These are phyloP conservation scores for Wickerhamiella azymoides DNA, from an alignment of 805 yeast species.

Conservation along the genomic window DNA sequence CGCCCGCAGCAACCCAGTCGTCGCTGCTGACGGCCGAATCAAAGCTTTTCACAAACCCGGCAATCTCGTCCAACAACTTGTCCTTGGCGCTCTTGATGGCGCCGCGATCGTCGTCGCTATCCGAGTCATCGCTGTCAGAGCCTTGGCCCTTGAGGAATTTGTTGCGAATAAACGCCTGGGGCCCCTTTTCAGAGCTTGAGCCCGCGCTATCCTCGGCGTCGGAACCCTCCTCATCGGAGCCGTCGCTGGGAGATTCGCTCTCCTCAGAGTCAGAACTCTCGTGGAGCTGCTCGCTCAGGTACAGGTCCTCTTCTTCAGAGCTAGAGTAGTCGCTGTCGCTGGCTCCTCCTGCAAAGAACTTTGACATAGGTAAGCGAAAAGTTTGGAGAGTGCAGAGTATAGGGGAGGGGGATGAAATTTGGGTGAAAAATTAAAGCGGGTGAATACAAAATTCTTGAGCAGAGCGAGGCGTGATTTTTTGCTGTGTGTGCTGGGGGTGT, in stretches of 20 bases:
- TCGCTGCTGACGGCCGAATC: constrained; percentile 53
- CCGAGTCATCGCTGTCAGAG: constrained; percentile 35
- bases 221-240: constrained; percentile 25
- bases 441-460: no score
- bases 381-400: neutral
- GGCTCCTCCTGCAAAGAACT: constrained; percentile 60
- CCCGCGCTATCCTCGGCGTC: constrained; percentile 36
- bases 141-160: constrained; percentile 26
- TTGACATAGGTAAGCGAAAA: constrained; percentile 45
- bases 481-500: no score
- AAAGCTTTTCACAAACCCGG: constrained; percentile 47
- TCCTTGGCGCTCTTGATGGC: constrained; percentile 91
- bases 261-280: constrained; percentile 27
- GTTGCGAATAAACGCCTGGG: constrained; percentile 23
- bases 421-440: neutral
- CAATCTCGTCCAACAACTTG: constrained; percentile 79
- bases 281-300: constrained; percentile 27
- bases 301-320: constrained; percentile 45
- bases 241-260: constrained; percentile 27
- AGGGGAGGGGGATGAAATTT: neutral
- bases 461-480: no score
- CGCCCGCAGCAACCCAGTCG: constrained; percentile 65
- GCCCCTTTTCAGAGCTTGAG: constrained; percentile 17
- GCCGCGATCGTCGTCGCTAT: constrained; percentile 60
- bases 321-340: constrained; percentile 41